Conservation (phyloP, 305 asterid genomes). For the Plantago lanceolata region DNA sequence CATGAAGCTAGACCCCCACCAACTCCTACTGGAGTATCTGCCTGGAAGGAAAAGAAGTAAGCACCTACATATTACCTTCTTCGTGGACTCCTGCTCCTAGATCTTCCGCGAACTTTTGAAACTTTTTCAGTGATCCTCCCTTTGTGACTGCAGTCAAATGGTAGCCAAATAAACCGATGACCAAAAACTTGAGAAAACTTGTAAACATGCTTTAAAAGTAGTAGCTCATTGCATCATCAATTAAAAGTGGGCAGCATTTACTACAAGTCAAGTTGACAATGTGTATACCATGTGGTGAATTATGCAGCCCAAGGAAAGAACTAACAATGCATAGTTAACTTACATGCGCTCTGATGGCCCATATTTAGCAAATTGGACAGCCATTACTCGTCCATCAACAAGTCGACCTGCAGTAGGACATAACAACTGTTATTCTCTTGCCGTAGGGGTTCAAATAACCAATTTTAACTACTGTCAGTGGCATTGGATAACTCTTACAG, state of each 20-base stretch:
- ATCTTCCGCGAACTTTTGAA: conserved; percentile 45
- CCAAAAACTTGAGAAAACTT: neutral
- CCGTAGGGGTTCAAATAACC: neutral
- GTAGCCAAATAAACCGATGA: neutral
- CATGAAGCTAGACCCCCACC: too few relatives aligned
- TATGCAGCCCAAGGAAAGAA: neutral
- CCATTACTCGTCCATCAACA: conserved; percentile 92
- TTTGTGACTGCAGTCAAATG: conserved; percentile 48
- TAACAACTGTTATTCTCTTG: neutral
- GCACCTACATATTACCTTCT: conserved; percentile 44
- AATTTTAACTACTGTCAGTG: too few relatives aligned
- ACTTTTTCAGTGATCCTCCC: conserved; percentile 79
- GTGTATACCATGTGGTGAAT: neutral
- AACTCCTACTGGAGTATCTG: too few relatives aligned
- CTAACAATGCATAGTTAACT: conserved; percentile 22
- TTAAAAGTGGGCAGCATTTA: neutral
- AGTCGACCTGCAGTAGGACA: conserved; percentile 51
- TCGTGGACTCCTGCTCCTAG: conserved; percentile 91
- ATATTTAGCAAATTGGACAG: conserved; percentile 88
- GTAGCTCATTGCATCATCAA: neutral
- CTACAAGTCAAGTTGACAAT: neutral
- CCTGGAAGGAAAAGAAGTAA: too few relatives aligned
- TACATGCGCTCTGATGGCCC: conserved; percentile 93
- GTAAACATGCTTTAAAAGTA: neutral
- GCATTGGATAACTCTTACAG: too few relatives aligned